These are phyloP conservation scores for Filobasidium floriforme DNA, from an alignment of 768 basidiomycete species.

Conservation along the genomic window DNA sequence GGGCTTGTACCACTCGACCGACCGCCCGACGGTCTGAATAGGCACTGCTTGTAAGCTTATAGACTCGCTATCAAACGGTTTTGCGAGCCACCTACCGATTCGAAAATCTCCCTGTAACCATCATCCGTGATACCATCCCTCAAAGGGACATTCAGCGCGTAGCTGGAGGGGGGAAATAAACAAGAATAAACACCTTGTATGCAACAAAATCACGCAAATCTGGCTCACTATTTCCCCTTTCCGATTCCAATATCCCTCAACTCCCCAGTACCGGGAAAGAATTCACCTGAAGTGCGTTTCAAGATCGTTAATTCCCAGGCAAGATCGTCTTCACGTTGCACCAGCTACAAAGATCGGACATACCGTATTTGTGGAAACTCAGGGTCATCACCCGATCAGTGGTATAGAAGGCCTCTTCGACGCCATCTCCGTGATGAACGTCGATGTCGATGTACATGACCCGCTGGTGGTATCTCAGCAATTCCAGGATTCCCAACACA, in stretches of 20 bases:
- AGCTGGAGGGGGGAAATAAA: slow-evolving; percentile 49
- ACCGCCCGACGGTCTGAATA: slow-evolving; percentile 73
- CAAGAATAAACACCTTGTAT: neutral
- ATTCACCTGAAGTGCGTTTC: slow-evolving; percentile 53
- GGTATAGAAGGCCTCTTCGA: slow-evolving; percentile 97
- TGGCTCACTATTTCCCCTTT: slow-evolving; percentile 52
- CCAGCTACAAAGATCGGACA: neutral
- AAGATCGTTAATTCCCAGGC: neutral
- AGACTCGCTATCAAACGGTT: neutral
- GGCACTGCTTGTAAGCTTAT: neutral
- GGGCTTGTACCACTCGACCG: slow-evolving; percentile 84
- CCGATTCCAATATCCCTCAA: slow-evolving; percentile 68
- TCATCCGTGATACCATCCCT: slow-evolving; percentile 92
- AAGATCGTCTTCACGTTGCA: neutral
- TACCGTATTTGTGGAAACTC: slow-evolving; percentile 86
- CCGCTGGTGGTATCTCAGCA: slow-evolving; percentile 59
- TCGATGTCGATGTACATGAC: slow-evolving; percentile 98
- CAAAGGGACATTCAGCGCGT: slow-evolving; percentile 85
- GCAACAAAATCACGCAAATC: neutral
- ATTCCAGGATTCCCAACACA: slow-evolving; percentile 85
- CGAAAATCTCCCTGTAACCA: slow-evolving; percentile 76
- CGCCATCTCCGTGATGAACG: slow-evolving; percentile 98
- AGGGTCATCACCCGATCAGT: slow-evolving; percentile 96
- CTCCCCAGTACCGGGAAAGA: slow-evolving; percentile 81
- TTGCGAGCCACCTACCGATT: slow-evolving; percentile 58